Evolutionary conservation across 2,329 filamentous ascomycete species (phyloP), one percentile per base, ranked within the genome.

Genomic region (Epichloe sp.): DNA sequence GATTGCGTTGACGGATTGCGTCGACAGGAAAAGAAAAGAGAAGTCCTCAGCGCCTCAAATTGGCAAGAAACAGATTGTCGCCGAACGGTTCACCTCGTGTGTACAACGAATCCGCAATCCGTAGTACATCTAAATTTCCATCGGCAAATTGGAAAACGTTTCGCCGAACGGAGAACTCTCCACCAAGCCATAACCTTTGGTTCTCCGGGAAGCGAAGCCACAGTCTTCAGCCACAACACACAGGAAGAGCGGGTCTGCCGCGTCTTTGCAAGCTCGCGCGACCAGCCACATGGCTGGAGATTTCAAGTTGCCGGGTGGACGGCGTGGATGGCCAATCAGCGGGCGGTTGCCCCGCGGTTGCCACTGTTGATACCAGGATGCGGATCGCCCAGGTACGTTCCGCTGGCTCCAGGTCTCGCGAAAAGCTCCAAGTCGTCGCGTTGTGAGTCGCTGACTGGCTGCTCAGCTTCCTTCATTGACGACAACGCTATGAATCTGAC

Each of bases 301-400:
- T 50, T 46, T 44, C 47, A 47, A 48, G 54, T 55, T 49, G 57
- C 53, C 53, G 2, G 23, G 23, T 26, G 23, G 23, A 26, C 6
- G 23, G 6, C 23, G 12, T 1, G 5, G 21, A 34, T 21, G 53
- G 53, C 75, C 74, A 78, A 77, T 77, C 50, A 64, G 23, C 58
- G 40, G 4, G 14, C 60, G 62, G 79, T 83, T 83, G 78, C 76
- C 59, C 65, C 58, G 75, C 65, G 62, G 76, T 79, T 78, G 74
- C 70, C 62, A 65, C 57, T 78, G 73, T 78, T 78, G 71, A 77
- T 55, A 48, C 59, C 55, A 57, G 45, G 54, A 54, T 52, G 47
- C 55, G 53, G 47, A 42, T 46, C 26, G 48, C 26, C 53, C 49
- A 48, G 54, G 55, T 58, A 59, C 58, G 57, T 58, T 57, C 54